These are phyloP conservation scores for Solanum raphanifolium DNA, from an alignment of 257 asterid genomes.

Conservation along the genomic window DNA sequence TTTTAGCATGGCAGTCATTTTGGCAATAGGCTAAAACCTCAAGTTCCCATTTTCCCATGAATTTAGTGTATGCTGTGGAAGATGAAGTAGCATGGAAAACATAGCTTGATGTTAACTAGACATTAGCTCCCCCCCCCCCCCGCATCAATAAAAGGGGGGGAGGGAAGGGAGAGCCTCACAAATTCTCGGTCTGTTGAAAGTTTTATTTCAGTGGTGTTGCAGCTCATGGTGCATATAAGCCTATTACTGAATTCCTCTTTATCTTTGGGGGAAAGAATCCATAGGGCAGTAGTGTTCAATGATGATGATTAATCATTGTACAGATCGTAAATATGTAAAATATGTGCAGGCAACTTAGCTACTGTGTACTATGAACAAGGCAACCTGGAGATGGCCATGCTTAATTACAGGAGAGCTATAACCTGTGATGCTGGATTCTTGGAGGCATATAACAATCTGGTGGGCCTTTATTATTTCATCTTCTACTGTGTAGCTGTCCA, in stretches of 20 bases:
- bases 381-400: conserved; percentile 91
- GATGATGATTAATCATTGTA: neutral
- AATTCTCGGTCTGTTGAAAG: neutral
- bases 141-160: too few species aligned
- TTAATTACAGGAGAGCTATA: conserved; percentile 85
- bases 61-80: neutral
- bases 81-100: neutral
- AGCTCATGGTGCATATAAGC: neutral
- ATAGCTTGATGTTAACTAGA: neutral
- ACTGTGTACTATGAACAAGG: conserved; percentile 89
- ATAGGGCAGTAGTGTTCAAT: neutral
- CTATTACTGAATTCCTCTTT: neutral
- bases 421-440: conserved; percentile 83
- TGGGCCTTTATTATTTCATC: conserved; percentile 15
- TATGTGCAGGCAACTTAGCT: conserved; percentile 75
- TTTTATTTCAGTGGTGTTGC: neutral
- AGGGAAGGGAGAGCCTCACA: neutral
- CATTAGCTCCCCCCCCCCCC: neutral
- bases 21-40: neutral
- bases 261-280: neutral
- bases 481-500: neutral
- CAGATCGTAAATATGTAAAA: neutral
- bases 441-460: conserved; percentile 98
- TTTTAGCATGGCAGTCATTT: neutral
- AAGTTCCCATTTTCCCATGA: neutral